Evolutionary conservation across 2,329 filamentous ascomycete genomes (phyloP).

Genomic region (Sclerotinia minor): DNA sequence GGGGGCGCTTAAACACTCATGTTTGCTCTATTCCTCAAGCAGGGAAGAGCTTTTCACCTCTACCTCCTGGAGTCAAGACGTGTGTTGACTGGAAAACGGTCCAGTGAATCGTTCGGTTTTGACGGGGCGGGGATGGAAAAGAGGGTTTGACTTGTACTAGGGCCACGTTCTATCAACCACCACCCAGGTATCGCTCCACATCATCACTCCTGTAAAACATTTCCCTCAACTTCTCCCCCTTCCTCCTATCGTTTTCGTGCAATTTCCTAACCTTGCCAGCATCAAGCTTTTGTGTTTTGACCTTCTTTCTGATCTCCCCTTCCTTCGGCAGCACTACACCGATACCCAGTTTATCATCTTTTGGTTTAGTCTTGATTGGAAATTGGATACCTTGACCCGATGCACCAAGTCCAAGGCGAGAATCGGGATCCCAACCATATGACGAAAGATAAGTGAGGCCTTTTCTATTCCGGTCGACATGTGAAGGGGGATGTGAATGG

Average conservation of each 20-base stretch:
- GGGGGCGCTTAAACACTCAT: not conserved
- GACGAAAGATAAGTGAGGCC: constrained; percentile 65
- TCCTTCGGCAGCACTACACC: constrained; percentile 53
- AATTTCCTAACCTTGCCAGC: constrained; percentile 68
- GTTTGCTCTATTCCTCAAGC: not conserved
- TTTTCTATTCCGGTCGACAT: constrained; percentile 68
- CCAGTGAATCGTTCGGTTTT: not conserved
- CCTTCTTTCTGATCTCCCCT: constrained; percentile 43
- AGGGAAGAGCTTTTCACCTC: not conserved
- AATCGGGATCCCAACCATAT: constrained; percentile 75
- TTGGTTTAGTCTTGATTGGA: constrained; percentile 69
- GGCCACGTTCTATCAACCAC: not conserved
- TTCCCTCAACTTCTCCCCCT: constrained; percentile 62
- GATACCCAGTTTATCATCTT: constrained; percentile 74
- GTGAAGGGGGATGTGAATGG: constrained; percentile 71
- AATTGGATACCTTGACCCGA: constrained; percentile 68
- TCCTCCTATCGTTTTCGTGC: constrained; percentile 62
- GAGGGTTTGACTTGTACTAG: not conserved
- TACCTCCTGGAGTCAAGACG: not conserved
- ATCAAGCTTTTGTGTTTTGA: constrained; percentile 56
- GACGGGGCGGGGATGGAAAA: not conserved
- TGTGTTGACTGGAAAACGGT: not conserved
- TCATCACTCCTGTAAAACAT: constrained; percentile 77
- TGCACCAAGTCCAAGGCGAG: constrained; percentile 69
- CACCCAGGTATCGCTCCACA: constrained; percentile 62